Conservation (phyloP, 2,329 filamentous ascomycete species). For the Rachicladosporium sp. region DNA sequence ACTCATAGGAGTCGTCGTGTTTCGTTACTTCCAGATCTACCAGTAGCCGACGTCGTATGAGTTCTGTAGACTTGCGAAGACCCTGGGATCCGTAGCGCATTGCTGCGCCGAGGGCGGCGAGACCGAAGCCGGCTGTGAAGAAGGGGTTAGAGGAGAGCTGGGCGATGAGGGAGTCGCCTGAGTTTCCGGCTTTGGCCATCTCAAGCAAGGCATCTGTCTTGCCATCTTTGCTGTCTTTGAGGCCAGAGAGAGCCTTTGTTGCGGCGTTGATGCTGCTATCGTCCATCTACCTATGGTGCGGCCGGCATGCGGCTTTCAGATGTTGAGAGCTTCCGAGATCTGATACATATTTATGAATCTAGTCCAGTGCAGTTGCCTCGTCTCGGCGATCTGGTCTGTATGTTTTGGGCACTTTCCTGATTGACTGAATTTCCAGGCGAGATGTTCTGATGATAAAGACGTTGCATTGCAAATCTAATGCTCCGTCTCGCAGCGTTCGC, state of each 20-base stretch:
- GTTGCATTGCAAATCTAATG: too few species aligned
- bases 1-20: slow-evolving; percentile 84
- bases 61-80: slow-evolving; percentile 55
- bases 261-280: neutral
- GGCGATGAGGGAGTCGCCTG: slow-evolving; percentile 28
- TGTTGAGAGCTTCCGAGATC: neutral
- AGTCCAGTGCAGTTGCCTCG: too few species aligned
- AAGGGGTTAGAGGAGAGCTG: slow-evolving; percentile 40
- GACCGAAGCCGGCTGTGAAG: slow-evolving; percentile 60
- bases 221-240: slow-evolving; percentile 2
- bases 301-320: neutral
- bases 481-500: too few species aligned
- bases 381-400: too few species aligned
- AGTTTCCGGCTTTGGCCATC: slow-evolving; percentile 17
- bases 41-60: slow-evolving; percentile 73
- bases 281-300: neutral
- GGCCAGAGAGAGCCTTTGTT: neutral
- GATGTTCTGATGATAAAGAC: too few species aligned
- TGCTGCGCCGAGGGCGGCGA: slow-evolving; percentile 75
- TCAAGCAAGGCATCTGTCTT: slow-evolving; percentile 26
- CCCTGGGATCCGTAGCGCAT: slow-evolving; percentile 72
- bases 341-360: too few species aligned
- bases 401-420: too few species aligned
- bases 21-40: slow-evolving; percentile 94
- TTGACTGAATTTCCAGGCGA: too few species aligned